Percentiles rank a stretch among this genome's conserved stretches.
phyloP scores from a whole-genome alignment of 2,329 filamentous ascomycete species.

The Camillea tinctor region DNA sequence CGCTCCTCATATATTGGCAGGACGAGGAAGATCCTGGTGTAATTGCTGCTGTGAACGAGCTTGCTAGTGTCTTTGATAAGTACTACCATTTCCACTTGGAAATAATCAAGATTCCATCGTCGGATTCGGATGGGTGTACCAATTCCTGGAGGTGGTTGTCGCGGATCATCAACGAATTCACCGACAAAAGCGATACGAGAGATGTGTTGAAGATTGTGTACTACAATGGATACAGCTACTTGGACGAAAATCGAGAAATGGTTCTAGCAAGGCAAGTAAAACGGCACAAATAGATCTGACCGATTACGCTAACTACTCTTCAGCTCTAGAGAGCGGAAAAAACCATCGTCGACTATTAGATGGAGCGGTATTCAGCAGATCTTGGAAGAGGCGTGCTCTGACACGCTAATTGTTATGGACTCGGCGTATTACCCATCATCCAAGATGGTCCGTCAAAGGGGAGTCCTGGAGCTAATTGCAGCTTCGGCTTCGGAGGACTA shows the following conservation, averaged over 20 bases:
- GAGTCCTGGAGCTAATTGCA: slow-evolving; percentile 56
- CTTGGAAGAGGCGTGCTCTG: slow-evolving; percentile 54
- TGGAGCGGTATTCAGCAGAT: slow-evolving; percentile 58
- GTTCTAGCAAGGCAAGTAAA: slow-evolving; percentile 52
- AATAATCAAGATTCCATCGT: slow-evolving; percentile 49
- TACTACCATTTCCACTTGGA: slow-evolving; percentile 52
- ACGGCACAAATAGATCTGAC: neutral
- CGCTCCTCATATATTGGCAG: slow-evolving; percentile 56
- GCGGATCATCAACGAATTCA: slow-evolving; percentile 50
- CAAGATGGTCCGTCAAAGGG: slow-evolving; percentile 50
- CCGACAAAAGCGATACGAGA: slow-evolving; percentile 51
- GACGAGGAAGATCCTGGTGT: slow-evolving; percentile 49
- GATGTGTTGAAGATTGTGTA: slow-evolving; percentile 60
- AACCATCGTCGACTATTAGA: slow-evolving; percentile 47
- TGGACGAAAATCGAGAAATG: slow-evolving; percentile 57
- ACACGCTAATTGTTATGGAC: slow-evolving; percentile 59
- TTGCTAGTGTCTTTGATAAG: slow-evolving; percentile 50
- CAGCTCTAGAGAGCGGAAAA: slow-evolving; percentile 48
- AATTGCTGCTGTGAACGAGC: slow-evolving; percentile 43
- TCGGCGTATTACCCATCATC: slow-evolving; percentile 56
- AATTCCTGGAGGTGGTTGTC: slow-evolving; percentile 55
- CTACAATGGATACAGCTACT: slow-evolving; percentile 54
- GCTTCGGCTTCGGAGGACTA: slow-evolving; percentile 55
- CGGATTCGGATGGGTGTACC: slow-evolving; percentile 42
- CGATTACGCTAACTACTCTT: slow-evolving; percentile 19